phyloP scores from a whole-genome alignment of 352 stramenopile species.

The Phytophthora megakarya region DNA sequence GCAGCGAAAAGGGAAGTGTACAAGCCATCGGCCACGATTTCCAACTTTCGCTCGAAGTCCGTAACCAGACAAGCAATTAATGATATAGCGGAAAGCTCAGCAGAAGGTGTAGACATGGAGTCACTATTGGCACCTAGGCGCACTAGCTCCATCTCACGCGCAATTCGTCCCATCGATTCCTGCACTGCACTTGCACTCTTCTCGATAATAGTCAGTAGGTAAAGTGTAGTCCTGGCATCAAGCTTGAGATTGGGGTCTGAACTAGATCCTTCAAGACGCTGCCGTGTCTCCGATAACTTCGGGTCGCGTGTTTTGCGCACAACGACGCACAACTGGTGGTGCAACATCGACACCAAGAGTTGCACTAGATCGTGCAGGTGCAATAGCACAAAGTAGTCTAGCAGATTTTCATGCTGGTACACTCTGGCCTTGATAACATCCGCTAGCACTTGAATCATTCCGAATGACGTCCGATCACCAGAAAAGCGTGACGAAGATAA shows the following conservation, averaged over 20 bases:
- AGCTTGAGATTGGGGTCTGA: conserved; percentile 29
- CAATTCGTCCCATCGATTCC: conserved; percentile 20
- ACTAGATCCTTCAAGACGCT: conserved; percentile 35
- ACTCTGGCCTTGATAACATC: conserved; percentile 51
- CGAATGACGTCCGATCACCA: conserved; percentile 72
- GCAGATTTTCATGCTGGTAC: conserved; percentile 35
- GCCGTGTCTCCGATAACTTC: conserved; percentile 59
- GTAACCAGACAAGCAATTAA: conserved; percentile 40
- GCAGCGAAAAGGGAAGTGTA: conserved; percentile 56
- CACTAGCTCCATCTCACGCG: conserved; percentile 21
- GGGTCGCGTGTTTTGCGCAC: conserved; percentile 64
- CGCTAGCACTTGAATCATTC: conserved; percentile 65
- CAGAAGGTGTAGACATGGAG: conserved; percentile 5
- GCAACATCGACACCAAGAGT: conserved; percentile 76
- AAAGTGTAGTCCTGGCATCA: conserved; percentile 25
- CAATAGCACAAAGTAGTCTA: conserved; percentile 59
- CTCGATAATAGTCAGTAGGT: conserved; percentile 32
- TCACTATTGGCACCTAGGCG: conserved; percentile 6
- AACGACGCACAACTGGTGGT: conserved; percentile 68
- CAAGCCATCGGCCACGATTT: conserved; percentile 38
- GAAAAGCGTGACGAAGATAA: conserved; percentile 50
- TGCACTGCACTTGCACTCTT: conserved; percentile 27
- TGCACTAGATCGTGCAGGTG: conserved; percentile 58
- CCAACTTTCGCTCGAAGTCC: conserved; percentile 34
- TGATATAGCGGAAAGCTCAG: conserved; percentile 13